These are phyloP conservation scores for Umbelopsis vinacea DNA, from an alignment of 192 early-diverging fungal genomes.

Conservation along the genomic window DNA sequence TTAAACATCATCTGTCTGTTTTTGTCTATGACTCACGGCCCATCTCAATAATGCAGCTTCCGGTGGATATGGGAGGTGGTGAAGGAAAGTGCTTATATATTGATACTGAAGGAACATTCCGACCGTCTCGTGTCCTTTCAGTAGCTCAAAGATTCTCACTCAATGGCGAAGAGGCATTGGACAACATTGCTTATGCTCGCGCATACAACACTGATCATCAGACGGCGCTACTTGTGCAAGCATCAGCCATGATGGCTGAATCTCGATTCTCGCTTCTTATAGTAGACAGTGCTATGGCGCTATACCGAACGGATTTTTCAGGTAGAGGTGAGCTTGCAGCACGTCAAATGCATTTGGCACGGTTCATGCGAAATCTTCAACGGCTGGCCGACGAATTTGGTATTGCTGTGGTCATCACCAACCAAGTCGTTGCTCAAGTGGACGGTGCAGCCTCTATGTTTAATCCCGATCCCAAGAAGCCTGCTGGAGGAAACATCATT, in stretches of 20 bases:
- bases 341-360: constrained; percentile 92
- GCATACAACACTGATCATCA: constrained; percentile 98
- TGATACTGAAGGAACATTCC: constrained; percentile 97
- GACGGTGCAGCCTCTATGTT: constrained; percentile 91
- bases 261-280: constrained; percentile 81
- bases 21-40: neutral
- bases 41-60: constrained; percentile 53
- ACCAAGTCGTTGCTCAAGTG: constrained; percentile 95
- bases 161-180: constrained; percentile 84
- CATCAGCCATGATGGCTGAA: constrained; percentile 91
- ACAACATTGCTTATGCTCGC: constrained; percentile 93
- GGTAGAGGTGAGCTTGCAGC: constrained; percentile 95
- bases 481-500: constrained; percentile 98
- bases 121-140: constrained; percentile 85
- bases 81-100: constrained; percentile 96
- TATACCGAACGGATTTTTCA: constrained; percentile 96
- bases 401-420: constrained; percentile 96
- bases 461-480: constrained; percentile 90
- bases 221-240: constrained; percentile 79
- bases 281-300: constrained; percentile 90
- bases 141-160: constrained; percentile 80
- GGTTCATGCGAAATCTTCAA: constrained; percentile 84
- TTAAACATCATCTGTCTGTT: neutral
- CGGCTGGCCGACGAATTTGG: constrained; percentile 97
- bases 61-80: constrained; percentile 85